phyloP scores from a whole-genome alignment of 768 basidiomycete species.

The Atractiella rhizophila region DNA sequence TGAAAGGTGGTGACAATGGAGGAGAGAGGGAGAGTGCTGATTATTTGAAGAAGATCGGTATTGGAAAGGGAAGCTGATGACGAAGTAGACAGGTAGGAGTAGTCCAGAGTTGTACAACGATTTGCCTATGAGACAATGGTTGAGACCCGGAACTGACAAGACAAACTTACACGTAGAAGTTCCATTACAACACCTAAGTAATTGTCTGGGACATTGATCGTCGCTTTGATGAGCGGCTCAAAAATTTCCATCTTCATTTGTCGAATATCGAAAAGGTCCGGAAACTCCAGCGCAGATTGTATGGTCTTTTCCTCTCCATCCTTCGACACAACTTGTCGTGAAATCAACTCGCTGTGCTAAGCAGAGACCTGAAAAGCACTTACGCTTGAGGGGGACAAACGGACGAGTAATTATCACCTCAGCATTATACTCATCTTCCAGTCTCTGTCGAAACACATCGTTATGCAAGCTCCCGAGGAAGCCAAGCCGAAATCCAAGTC shows the following conservation, averaged over 20 bases:
- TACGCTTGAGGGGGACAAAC: constrained; percentile 77
- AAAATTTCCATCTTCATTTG: constrained; percentile 43
- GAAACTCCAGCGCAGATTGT: constrained; percentile 89
- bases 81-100: constrained; percentile 45
- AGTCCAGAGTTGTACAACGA: constrained; percentile 57
- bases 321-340: constrained; percentile 29
- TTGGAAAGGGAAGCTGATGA: constrained; percentile 12
- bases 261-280: constrained; percentile 41
- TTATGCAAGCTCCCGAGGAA: constrained; percentile 90
- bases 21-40: constrained; percentile 58
- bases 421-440: constrained; percentile 90
- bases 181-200: constrained; percentile 94
- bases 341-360: background rate
- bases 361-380: constrained; percentile 4
- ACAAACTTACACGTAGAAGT: constrained; percentile 34
- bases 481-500: constrained; percentile 80
- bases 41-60: constrained; percentile 33
- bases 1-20: constrained; percentile 92
- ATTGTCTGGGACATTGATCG: constrained; percentile 81
- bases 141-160: background rate
- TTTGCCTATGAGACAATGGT: constrained; percentile 25
- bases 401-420: constrained; percentile 88
- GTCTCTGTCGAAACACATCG: constrained; percentile 80
- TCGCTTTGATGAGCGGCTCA: constrained; percentile 79
- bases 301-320: constrained; percentile 36